Conservation (phyloP, 306 rosid genomes). For the Castanea mollissima region DNA sequence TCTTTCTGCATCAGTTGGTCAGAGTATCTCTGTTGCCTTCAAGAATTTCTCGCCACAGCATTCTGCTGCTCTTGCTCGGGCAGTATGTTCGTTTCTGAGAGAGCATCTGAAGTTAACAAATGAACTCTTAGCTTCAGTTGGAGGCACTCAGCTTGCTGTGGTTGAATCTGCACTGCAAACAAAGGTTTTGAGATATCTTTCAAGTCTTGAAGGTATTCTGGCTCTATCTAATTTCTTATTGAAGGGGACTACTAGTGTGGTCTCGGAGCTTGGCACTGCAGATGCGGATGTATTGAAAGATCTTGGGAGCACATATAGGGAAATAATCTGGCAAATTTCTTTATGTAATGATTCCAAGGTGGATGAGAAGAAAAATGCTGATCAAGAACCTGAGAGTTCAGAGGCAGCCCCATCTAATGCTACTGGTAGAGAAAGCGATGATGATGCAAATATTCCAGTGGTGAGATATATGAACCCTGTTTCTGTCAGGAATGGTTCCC, state of each 20-base stretch:
- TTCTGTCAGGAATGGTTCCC: slow-evolving; percentile 74
- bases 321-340: slow-evolving; percentile 89
- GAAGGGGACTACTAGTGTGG: slow-evolving; percentile 83
- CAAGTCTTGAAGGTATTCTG: slow-evolving; percentile 83
- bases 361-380: slow-evolving; percentile 71
- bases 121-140: slow-evolving; percentile 71
- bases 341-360: slow-evolving; percentile 73
- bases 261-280: slow-evolving; percentile 79
- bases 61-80: slow-evolving; percentile 85
- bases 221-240: slow-evolving; percentile 73
- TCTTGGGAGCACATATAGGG: slow-evolving; percentile 79
- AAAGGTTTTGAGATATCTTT: slow-evolving; percentile 68
- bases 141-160: slow-evolving; percentile 74
- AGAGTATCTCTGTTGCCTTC: slow-evolving; percentile 81
- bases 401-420: slow-evolving; percentile 63
- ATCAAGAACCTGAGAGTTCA: slow-evolving; percentile 65
- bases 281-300: slow-evolving; percentile 93
- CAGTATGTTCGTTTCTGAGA: slow-evolving; percentile 78
- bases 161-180: slow-evolving; percentile 68
- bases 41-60: slow-evolving; percentile 95
- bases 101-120: slow-evolving; percentile 84
- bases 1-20: slow-evolving; percentile 76
- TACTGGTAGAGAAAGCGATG: slow-evolving; percentile 91
- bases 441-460: slow-evolving; percentile 72
- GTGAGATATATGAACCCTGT: slow-evolving; percentile 88